phyloP scores from a whole-genome alignment of 106 monocot genomes.

The Iris macrosiphon region DNA sequence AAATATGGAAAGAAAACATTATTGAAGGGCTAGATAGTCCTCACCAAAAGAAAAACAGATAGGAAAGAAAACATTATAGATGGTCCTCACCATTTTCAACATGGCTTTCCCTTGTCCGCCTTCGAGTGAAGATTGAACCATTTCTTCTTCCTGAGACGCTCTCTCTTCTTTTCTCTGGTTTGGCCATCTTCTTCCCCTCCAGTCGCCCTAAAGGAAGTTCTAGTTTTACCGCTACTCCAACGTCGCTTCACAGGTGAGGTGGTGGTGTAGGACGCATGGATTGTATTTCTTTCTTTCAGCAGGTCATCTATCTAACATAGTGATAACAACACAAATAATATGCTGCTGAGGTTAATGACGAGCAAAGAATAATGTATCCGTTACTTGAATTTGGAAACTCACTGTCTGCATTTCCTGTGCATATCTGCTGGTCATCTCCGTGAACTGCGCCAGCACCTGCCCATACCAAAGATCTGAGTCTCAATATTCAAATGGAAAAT shows the following conservation, averaged over 20 bases:
- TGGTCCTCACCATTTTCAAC: no score
- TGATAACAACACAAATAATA: no score
- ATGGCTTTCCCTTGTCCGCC: constrained; percentile 60
- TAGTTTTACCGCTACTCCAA: constrained; percentile 43
- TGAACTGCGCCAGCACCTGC: constrained; percentile 85
- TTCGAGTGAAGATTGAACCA: constrained; percentile 82
- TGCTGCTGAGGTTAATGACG: no score
- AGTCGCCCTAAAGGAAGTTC: constrained; percentile 28
- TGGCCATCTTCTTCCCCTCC: constrained; percentile 29
- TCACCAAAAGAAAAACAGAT: no score
- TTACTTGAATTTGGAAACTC: constrained; percentile 14
- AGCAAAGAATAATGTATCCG: background rate
- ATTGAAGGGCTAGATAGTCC: no score
- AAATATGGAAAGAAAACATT: no score
- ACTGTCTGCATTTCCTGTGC: constrained; percentile 86
- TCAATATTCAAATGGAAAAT: no score
- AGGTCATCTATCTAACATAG: constrained; percentile 81
- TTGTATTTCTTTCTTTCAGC: constrained; percentile 61
- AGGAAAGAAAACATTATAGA: no score
- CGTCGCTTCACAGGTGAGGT: constrained; percentile 43
- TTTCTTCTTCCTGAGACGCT: constrained; percentile 40
- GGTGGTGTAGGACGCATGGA: constrained; percentile 81
- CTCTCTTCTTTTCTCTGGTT: constrained; percentile 37
- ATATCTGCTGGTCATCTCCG: constrained; percentile 89
- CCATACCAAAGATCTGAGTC: no score